Evolutionary conservation across 169 alveolate genomes (phyloP).

Genomic region (Theileria parva): DNA sequence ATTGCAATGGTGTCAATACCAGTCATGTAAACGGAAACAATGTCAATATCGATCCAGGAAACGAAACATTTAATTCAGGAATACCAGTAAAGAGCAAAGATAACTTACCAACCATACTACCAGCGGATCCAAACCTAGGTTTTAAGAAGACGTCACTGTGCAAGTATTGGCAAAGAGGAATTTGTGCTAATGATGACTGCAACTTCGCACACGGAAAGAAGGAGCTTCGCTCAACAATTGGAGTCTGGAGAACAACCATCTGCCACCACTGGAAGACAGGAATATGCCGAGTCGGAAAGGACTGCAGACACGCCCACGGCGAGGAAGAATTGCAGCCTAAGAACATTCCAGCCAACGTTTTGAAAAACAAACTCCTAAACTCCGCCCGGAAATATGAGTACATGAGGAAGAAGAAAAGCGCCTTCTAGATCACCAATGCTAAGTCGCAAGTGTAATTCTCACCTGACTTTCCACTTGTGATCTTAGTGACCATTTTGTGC

Average conservation of each 20-base stretch:
- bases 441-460: background rate
- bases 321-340: conserved; percentile 72
- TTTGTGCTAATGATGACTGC: conserved; percentile 69
- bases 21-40: background rate
- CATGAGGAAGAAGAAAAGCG: conserved; percentile 17
- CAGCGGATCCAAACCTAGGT: conserved; percentile 31
- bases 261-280: conserved; percentile 77
- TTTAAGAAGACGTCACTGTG: conserved; percentile 66
- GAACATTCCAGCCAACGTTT: conserved; percentile 63
- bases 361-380: conserved; percentile 65
- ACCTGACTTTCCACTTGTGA: background rate
- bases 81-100: background rate
- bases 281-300: conserved; percentile 64
- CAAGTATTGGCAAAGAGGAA: conserved; percentile 72
- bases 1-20: background rate
- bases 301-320: conserved; percentile 79
- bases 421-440: background rate
- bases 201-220: conserved; percentile 75
- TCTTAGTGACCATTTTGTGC: background rate
- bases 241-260: conserved; percentile 72
- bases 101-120: conserved; percentile 14
- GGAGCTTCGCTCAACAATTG: conserved; percentile 70
- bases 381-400: conserved; percentile 26
- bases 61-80: background rate
- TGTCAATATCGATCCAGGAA: background rate